These are phyloP conservation scores for Aureobasidium sp. DNA, from an alignment of 2,329 filamentous ascomycete species.

Conservation along the genomic window DNA sequence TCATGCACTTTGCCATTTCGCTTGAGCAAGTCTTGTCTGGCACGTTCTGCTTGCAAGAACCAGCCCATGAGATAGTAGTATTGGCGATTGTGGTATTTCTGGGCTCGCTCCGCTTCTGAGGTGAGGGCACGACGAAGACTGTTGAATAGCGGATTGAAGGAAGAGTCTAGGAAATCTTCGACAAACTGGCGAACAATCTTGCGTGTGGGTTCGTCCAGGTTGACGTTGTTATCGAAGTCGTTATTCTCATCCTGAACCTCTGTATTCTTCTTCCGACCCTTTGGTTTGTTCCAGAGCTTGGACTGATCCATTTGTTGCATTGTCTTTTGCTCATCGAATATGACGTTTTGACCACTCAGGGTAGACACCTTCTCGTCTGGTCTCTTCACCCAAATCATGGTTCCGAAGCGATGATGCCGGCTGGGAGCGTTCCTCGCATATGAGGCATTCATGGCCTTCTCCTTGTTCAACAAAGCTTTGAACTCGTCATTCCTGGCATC, in stretches of 20 bases:
- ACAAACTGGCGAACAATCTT: constrained; percentile 73
- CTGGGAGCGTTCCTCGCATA: constrained; percentile 74
- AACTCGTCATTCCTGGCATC: constrained; percentile 67
- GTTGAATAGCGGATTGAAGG: constrained; percentile 82
- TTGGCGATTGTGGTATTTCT: constrained; percentile 69
- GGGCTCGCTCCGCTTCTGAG: constrained; percentile 74
- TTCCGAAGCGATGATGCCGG: constrained; percentile 88
- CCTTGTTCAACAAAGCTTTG: constrained; percentile 66
- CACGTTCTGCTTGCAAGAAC: constrained; percentile 74
- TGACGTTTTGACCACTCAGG: constrained; percentile 78
- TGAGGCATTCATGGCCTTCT: constrained; percentile 72
- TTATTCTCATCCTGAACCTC: constrained; percentile 47
- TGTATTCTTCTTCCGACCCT: constrained; percentile 39
- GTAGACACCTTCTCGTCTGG: constrained; percentile 78
- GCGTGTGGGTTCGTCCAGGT: constrained; percentile 66
- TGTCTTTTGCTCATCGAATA: constrained; percentile 64
- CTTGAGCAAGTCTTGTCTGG: constrained; percentile 49
- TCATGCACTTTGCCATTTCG: constrained; percentile 28
- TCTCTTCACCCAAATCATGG: constrained; percentile 93
- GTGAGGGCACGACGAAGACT: constrained; percentile 86
- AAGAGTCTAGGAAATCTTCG: constrained; percentile 87
- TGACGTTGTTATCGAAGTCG: constrained; percentile 68
- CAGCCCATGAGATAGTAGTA: constrained; percentile 90
- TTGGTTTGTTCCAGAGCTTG: constrained; percentile 84
- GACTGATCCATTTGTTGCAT: constrained; percentile 83